These are phyloP conservation scores for Penicillium sp. DNA, from an alignment of 2,329 filamentous ascomycete species.

Conservation along the genomic window DNA sequence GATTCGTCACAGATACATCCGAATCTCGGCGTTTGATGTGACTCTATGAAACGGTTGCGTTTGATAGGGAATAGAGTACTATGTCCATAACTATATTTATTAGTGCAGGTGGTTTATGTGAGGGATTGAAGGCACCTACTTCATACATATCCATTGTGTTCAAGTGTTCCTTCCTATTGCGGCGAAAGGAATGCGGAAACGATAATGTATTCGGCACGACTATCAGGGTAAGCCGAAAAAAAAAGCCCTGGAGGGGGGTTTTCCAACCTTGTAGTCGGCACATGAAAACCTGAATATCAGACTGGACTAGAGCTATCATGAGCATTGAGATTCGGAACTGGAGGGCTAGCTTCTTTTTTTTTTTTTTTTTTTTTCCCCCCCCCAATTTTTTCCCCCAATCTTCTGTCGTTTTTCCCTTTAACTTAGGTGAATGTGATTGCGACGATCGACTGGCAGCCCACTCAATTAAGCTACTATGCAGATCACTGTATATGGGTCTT, in stretches of 20 bases:
- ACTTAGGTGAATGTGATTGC: background rate
- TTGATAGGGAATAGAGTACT: background rate
- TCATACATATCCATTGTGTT: background rate
- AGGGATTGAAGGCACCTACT: background rate
- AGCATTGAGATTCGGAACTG: background rate
- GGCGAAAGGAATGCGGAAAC: background rate
- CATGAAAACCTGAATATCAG: background rate
- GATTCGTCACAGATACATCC: conserved; percentile 18
- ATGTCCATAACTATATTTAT: background rate
- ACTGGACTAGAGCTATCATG: background rate
- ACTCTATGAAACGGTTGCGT: background rate
- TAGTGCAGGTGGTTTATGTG: background rate
- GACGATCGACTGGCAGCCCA: conserved; percentile 15
- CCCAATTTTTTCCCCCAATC: background rate
- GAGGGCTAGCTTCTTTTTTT: background rate
- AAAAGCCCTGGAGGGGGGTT: background rate
- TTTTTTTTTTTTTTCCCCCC: too few species aligned
- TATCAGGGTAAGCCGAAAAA: background rate
- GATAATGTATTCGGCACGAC: background rate
- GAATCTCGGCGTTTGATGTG: conserved; percentile 18
- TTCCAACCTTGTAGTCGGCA: background rate
- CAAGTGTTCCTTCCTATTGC: background rate
- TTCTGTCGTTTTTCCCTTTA: background rate
- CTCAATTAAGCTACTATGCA: conserved; percentile 11
- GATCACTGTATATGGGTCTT: conserved; percentile 10